These are phyloP conservation scores for Davidsoniella virescens DNA, from an alignment of 2,329 filamentous ascomycete genomes.

Conservation along the genomic window DNA sequence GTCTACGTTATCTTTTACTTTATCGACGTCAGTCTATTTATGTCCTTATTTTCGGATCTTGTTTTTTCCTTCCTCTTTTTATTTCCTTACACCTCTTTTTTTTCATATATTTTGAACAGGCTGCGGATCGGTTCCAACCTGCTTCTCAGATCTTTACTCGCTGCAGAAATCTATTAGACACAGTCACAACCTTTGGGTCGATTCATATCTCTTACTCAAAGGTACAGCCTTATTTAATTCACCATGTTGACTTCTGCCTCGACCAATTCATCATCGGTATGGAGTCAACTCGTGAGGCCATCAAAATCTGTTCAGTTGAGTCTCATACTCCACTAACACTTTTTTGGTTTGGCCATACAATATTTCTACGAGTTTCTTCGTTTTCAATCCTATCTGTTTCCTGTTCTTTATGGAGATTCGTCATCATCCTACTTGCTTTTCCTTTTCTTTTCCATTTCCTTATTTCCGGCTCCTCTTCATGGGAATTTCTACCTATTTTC, in stretches of 20 bases:
- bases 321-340: too few relatives aligned
- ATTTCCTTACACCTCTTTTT: conserved; percentile 3
- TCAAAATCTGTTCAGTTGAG: too few relatives aligned
- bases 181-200: not conserved
- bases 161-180: conserved; percentile 4
- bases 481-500: too few relatives aligned
- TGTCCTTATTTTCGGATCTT: not conserved
- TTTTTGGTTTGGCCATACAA: too few relatives aligned
- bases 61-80: not conserved
- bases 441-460: not conserved
- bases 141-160: not conserved
- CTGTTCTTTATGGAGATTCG: not conserved
- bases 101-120: not conserved
- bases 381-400: conserved; percentile 4
- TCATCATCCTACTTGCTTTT: not conserved
- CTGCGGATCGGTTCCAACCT: too few relatives aligned
- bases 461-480: not conserved
- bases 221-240: too few relatives aligned
- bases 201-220: not conserved
- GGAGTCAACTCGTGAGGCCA: too few relatives aligned
- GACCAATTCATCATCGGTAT: too few relatives aligned
- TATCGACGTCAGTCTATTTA: conserved; percentile 1
- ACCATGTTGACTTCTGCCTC: too few relatives aligned
- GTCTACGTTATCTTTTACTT: not conserved
- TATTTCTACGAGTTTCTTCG: not conserved